These are phyloP conservation scores for Schwanniomyces etchellsii DNA, from an alignment of 1,139 yeast species.

Conservation along the genomic window DNA sequence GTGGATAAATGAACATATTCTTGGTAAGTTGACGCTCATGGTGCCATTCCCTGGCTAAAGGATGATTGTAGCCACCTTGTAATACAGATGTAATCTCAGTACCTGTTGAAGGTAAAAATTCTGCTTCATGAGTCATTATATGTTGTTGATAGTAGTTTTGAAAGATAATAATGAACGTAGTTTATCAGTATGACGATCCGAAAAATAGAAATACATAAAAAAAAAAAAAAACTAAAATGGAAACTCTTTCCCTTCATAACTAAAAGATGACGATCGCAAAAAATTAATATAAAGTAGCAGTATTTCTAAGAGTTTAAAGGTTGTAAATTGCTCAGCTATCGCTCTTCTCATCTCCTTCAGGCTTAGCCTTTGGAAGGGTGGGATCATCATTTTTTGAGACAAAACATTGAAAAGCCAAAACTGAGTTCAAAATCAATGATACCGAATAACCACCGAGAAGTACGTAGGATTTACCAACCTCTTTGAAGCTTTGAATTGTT, in stretches of 20 bases:
- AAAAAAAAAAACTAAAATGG: background rate
- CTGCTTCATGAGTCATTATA: conserved; percentile 56
- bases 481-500: conserved; percentile 32
- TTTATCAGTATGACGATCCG: background rate
- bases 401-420: conserved; percentile 29
- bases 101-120: conserved; percentile 51
- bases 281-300: too few species aligned
- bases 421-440: conserved; percentile 27
- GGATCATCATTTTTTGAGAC: conserved; percentile 16
- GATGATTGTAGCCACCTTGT: conserved; percentile 93
- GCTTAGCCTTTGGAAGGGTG: too few species aligned
- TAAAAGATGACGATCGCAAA: too few species aligned
- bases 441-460: conserved; percentile 31
- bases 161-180: background rate
- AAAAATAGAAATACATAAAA: background rate
- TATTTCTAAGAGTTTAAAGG: too few species aligned
- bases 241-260: too few species aligned
- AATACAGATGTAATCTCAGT: conserved; percentile 72
- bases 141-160: background rate
- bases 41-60: conserved; percentile 89
- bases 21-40: conserved; percentile 75
- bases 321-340: too few species aligned
- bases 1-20: conserved; percentile 88
- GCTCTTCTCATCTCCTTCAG: too few species aligned
- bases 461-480: conserved; percentile 22